These are phyloP conservation scores for Gossypium stocksii DNA, from an alignment of 345 rosid genomes.

Conservation along the genomic window DNA sequence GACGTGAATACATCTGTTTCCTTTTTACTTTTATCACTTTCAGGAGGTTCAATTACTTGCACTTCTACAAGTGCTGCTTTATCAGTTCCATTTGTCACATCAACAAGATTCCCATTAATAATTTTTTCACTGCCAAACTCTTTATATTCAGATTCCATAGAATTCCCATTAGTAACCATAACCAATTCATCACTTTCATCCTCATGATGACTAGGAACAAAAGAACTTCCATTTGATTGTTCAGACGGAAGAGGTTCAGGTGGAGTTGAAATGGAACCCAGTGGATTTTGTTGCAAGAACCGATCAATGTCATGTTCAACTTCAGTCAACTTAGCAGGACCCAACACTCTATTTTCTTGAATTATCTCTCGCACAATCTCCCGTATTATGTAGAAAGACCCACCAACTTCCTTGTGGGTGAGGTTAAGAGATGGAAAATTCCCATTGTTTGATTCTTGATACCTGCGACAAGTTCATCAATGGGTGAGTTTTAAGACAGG, in stretches of 20 bases:
- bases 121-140: constrained; percentile 23
- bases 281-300: constrained; percentile 41
- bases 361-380: constrained; percentile 96
- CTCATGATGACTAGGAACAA: constrained; percentile 25
- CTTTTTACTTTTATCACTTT: constrained; percentile 14
- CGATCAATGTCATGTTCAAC: constrained; percentile 34
- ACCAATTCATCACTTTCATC: constrained; percentile 21
- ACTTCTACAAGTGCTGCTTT: constrained; percentile 17
- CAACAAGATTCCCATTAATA: constrained; percentile 31
- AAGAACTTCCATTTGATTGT: constrained; percentile 34
- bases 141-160: constrained; percentile 22
- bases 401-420: constrained; percentile 94
- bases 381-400: constrained; percentile 85
- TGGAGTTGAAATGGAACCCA: constrained; percentile 53
- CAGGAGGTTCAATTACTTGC: constrained; percentile 18
- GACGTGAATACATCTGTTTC: constrained; percentile 11
- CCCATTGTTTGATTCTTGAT: constrained; percentile 67
- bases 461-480: constrained; percentile 41
- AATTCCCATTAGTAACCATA: constrained; percentile 19
- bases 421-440: constrained; percentile 75
- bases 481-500: constrained; percentile 80
- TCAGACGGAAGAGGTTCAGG: constrained; percentile 36
- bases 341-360: constrained; percentile 93
- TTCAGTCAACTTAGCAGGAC: constrained; percentile 55
- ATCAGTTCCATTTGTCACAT: constrained; percentile 22